Conservation (phyloP, 106 monocot species). For the Platanthera zijinensis region DNA sequence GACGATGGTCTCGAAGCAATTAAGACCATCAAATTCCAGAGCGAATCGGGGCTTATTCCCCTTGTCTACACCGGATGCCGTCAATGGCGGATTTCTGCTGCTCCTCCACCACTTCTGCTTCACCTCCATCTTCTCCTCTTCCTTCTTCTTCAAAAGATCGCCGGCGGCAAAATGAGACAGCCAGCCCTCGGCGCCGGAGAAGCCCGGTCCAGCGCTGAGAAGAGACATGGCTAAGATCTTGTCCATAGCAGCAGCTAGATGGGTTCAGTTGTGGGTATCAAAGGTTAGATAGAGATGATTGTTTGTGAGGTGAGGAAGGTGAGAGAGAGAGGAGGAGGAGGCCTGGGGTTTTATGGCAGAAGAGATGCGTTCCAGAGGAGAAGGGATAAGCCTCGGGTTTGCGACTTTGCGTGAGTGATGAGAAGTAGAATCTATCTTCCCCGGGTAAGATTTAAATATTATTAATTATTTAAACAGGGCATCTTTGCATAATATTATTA, state of each 20-base stretch:
- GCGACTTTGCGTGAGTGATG: not conserved
- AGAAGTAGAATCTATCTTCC: not conserved
- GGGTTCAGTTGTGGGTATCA: not conserved
- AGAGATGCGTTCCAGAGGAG: not conserved
- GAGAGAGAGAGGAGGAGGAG: not conserved
- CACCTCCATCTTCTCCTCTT: conserved; percentile 5
- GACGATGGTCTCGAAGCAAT: conserved; percentile 37
- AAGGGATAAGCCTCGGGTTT: not conserved
- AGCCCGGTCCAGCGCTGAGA: conserved; percentile 18
- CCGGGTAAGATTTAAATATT: too few relatives aligned
- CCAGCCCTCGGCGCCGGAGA: not conserved
- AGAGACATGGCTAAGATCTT: conserved; percentile 32
- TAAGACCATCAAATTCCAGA: conserved; percentile 34
- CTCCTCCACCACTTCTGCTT: conserved; percentile 5
- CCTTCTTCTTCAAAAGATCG: not conserved
- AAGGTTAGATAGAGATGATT: not conserved
- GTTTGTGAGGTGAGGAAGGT: not conserved
- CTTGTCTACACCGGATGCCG: not conserved
- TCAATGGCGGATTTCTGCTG: not conserved
- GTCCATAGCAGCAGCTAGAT: conserved; percentile 10
- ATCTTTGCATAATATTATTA: too few relatives aligned
- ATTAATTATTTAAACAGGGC: too few relatives aligned
- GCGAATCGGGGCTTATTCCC: conserved; percentile 20
- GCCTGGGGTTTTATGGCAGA: not conserved
- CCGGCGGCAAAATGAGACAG: not conserved